Evolutionary conservation across 2,329 filamentous ascomycete genomes (phyloP).

Genomic region (Colletotrichum sp.): DNA sequence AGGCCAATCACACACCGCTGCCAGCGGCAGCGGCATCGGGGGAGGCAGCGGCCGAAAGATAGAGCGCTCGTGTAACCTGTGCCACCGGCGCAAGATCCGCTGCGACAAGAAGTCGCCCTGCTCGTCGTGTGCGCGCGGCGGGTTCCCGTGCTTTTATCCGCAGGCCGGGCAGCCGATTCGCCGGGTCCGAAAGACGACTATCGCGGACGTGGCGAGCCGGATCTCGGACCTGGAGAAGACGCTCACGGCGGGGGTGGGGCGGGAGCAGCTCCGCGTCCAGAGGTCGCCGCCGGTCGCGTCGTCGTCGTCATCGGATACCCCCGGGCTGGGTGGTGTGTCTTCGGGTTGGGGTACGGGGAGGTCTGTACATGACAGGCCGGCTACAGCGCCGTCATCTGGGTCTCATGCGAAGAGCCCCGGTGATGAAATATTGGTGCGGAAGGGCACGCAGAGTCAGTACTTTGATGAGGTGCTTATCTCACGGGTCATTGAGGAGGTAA

Average conservation of each 20-base stretch:
- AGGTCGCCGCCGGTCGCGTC: not conserved
- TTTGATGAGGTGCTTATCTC: constrained; percentile 42
- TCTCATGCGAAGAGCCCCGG: not conserved
- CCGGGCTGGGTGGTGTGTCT: not conserved
- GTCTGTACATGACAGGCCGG: not conserved
- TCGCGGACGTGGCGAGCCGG: constrained; percentile 37
- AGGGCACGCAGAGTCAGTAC: constrained; percentile 37
- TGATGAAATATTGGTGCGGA: constrained; percentile 33
- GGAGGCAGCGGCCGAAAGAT: not conserved
- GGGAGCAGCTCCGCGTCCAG: not conserved
- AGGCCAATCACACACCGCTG: not conserved
- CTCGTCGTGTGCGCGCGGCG: constrained; percentile 26
- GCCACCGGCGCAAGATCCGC: constrained; percentile 34
- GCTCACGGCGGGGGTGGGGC: constrained; percentile 16
- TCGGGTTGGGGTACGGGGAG: not conserved
- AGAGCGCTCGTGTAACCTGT: constrained; percentile 35
- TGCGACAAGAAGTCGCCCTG: constrained; percentile 37
- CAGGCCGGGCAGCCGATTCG: constrained; percentile 27
- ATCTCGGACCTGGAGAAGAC: constrained; percentile 39
- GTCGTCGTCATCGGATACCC: not conserved
- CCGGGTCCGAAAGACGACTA: constrained; percentile 27
- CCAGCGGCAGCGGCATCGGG: not conserved
- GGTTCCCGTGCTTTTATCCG: constrained; percentile 34
- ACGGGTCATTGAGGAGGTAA: constrained; percentile 37
- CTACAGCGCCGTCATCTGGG: not conserved